Evolutionary conservation across 2,329 filamentous ascomycete species (phyloP), one percentile per base, ranked within the genome.

Genomic region (Penicillium sp.): DNA sequence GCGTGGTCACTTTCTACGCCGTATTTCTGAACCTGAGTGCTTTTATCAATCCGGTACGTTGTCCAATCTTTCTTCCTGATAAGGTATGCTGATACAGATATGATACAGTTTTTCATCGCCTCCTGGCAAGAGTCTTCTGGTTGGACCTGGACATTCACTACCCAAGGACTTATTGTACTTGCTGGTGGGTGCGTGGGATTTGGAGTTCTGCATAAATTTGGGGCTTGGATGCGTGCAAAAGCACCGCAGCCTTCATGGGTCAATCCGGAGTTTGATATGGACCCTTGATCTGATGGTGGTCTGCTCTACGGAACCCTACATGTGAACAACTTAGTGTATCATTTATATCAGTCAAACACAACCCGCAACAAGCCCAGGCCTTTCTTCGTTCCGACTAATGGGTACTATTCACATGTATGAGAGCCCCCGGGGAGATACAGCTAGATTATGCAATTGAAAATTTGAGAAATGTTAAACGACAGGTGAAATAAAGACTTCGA

Each of bases 1-100:
- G 74, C 37, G 68, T 77, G 33, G 70, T 79, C 29, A 77, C 73
- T 7, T 80, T 79, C 57, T 80, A 79, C 57, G 69, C 74, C 7
- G 75, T 79, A 3, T 67, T 78, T 39, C 68, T 79, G 34, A 80
- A 79, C 55, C 57, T 78, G 42, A 72, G 72, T 35, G 72, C 73
- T 3, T 77, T 77, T 53, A 64, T 69, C 22, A 67, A 71, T 51
- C 72, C 71, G 7, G 68, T 71, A 58, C 49, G 60, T 57, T n/a
- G 10, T 37, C 32, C 24, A 35, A 42, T 29, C 12, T 13, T 9
- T 9, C 26, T 26, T 9, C 8, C 2, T 9, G 8, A 32, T 37
- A 43, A 19, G 10, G 12, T 21, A 24, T 6, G 17, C 3, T 29
- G 26, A 10, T n/a, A 38, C 34, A 32, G 29, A 52, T 10, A 33